Base-by-base conservation (phyloP, 208 protist genomes). In the Angomonas deanei region DNA sequence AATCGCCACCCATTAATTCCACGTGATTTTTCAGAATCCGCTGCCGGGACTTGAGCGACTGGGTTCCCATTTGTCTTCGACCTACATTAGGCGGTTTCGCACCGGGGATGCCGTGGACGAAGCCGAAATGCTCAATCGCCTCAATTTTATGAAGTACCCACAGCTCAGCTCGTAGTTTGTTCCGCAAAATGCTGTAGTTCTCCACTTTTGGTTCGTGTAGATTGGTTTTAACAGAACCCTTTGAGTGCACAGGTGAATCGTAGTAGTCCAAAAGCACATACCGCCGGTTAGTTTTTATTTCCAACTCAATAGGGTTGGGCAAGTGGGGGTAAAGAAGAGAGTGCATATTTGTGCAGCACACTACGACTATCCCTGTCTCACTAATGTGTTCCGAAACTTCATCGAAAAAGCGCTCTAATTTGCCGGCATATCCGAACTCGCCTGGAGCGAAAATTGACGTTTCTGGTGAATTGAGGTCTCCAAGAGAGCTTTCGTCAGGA, bases 181-280 rank as follows among this genome's bases (percentile, higher is more conserved):
- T 61, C 13, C 61, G 65, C n/a, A 85, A 34, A 60, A 56, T 60
- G 0, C 19, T 38, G 13, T 26, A 46, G 24, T 48, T 15, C 19
- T n/a, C 42, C 1, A 67, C 3, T 31, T 60, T 58, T 17, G 76
- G 67, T 17, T 72, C 67, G 3, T 58, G 19, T 57, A 74, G 69
- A 30, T 64, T 65, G 1, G 56, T 69, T 1, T 56, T 56, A 17
- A 56, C n/a, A 11, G 27, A 13, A 13, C 24, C 50, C 15, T 71
- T 74, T 49, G 60, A 77, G 10, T 71, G 70, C n/a, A 93, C 64
- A 2, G 81, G 78, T 15, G 82, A 32, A 62, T 96, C 91, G 56
- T 91, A 96, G 53, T 96, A 96, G 59, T 96, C 91, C n/a, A 96
- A 61, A n/a, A 96, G 53, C 15, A 96, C 78, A 74, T 85, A 94